phyloP scores from a whole-genome alignment of 768 basidiomycete species.

The Amanita inopinata region DNA sequence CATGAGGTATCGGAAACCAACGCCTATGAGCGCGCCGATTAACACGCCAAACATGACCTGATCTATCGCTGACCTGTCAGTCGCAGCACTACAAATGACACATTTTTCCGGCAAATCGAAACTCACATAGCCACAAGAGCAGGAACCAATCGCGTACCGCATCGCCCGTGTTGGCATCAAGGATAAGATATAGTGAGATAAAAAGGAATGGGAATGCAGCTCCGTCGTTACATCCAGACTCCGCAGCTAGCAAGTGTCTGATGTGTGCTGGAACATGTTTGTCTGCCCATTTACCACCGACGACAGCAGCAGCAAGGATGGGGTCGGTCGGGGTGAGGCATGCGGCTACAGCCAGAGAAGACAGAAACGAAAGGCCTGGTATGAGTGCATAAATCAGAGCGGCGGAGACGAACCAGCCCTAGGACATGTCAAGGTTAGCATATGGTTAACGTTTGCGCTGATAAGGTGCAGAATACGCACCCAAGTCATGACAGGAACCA shows the following conservation, averaged over 20 bases:
- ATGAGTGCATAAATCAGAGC: slow-evolving; percentile 87
- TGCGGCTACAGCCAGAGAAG: slow-evolving; percentile 82
- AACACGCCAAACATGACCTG: slow-evolving; percentile 68
- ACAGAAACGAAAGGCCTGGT: slow-evolving; percentile 83
- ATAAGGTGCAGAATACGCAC: slow-evolving; percentile 30
- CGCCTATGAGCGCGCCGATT: slow-evolving; percentile 70
- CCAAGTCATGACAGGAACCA: slow-evolving; percentile 80
- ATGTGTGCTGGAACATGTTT: slow-evolving; percentile 91
- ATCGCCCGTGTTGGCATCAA: slow-evolving; percentile 47
- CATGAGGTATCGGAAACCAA: slow-evolving; percentile 80
- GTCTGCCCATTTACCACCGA: slow-evolving; percentile 95
- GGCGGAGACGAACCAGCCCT: slow-evolving; percentile 94
- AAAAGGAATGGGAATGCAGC: slow-evolving; percentile 94
- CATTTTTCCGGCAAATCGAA: no score
- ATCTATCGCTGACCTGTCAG: no score
- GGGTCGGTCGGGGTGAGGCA: slow-evolving; percentile 94
- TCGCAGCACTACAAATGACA: no score
- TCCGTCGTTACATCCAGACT: slow-evolving; percentile 94
- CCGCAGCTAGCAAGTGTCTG: slow-evolving; percentile 54
- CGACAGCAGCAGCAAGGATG: slow-evolving; percentile 84
- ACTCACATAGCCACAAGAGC: slow-evolving; percentile 76
- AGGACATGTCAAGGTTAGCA: slow-evolving; percentile 10
- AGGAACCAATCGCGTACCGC: slow-evolving; percentile 88
- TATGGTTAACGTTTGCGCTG: neutral
- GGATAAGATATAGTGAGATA: slow-evolving; percentile 77